These are phyloP conservation scores for Podila epicladia DNA, from an alignment of 192 early-diverging fungal species.

Conservation along the genomic window DNA sequence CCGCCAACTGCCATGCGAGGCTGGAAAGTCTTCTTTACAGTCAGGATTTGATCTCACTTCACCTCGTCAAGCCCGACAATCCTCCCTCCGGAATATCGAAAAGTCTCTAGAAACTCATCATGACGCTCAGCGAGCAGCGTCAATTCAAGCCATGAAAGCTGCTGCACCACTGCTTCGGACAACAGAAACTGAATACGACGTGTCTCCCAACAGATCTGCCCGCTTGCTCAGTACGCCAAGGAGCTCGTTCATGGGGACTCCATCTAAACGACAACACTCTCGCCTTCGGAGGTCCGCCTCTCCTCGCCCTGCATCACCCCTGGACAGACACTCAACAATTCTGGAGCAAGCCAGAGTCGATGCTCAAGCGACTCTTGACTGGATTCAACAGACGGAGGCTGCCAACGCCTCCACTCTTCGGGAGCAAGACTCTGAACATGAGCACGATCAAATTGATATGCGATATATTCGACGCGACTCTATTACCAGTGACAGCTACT, in stretches of 20 bases:
- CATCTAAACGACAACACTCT: background rate
- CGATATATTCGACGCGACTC: background rate
- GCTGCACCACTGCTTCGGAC: constrained; percentile 14
- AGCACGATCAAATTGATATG: background rate
- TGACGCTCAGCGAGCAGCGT: background rate
- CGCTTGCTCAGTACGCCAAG: constrained; percentile 18
- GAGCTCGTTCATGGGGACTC: constrained; percentile 17
- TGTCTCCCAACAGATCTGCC: constrained; percentile 14
- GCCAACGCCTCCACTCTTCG: background rate
- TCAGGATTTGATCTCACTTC: background rate
- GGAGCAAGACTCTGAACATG: background rate
- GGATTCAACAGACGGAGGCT: constrained; percentile 20
- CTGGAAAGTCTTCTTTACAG: constrained; percentile 2
- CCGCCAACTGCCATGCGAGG: constrained; percentile 4
- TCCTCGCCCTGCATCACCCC: background rate
- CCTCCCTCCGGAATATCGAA: background rate
- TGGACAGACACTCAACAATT: background rate
- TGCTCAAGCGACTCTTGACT: constrained; percentile 13
- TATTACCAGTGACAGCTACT: background rate
- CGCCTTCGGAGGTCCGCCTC: background rate
- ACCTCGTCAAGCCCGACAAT: background rate
- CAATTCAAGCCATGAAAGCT: background rate
- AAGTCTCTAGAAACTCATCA: background rate
- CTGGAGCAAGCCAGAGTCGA: background rate
- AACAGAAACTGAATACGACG: constrained; percentile 43